These are phyloP conservation scores for Lagerstroemia speciosa DNA, from an alignment of 345 rosid species.

Conservation along the genomic window DNA sequence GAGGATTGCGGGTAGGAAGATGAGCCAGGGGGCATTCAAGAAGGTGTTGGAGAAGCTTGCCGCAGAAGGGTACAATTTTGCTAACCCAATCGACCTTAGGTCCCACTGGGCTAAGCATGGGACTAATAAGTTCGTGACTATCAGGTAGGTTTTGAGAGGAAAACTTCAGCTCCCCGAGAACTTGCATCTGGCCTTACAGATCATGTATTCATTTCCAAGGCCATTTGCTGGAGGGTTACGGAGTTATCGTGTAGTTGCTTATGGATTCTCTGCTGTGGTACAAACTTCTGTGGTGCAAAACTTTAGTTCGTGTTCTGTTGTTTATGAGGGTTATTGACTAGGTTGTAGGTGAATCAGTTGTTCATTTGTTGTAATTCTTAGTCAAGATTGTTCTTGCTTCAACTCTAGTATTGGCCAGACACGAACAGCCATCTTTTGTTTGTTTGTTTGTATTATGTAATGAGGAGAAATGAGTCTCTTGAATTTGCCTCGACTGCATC, in stretches of 20 bases:
- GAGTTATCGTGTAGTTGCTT: constrained; percentile 28
- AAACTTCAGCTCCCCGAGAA: constrained; percentile 12
- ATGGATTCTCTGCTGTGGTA: constrained; percentile 1
- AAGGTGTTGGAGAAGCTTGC: constrained; percentile 94
- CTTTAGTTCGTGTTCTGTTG: not conserved
- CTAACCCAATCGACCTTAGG: constrained; percentile 78
- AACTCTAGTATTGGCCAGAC: not conserved
- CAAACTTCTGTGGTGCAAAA: constrained; percentile 4
- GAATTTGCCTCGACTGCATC: no score
- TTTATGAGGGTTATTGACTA: not conserved
- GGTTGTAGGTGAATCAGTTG: constrained; percentile 1
- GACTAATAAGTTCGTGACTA: constrained; percentile 95
- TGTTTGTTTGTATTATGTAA: constrained; percentile 2
- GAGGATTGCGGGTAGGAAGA: constrained; percentile 94
- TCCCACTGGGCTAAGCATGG: constrained; percentile 98
- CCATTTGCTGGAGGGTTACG: constrained; percentile 30
- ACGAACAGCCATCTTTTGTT: not conserved
- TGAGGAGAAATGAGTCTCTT: not conserved
- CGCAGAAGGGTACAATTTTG: constrained; percentile 73
- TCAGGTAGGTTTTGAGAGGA: constrained; percentile 54
- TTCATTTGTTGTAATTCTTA: constrained; percentile 11
- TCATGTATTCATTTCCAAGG: constrained; percentile 33
- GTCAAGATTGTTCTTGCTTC: not conserved
- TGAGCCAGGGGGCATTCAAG: constrained; percentile 98
- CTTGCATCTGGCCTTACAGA: constrained; percentile 29